Base-by-base conservation (phyloP, 225 moss, liverwort and hornwort species). In the Neckera pumila region DNA sequence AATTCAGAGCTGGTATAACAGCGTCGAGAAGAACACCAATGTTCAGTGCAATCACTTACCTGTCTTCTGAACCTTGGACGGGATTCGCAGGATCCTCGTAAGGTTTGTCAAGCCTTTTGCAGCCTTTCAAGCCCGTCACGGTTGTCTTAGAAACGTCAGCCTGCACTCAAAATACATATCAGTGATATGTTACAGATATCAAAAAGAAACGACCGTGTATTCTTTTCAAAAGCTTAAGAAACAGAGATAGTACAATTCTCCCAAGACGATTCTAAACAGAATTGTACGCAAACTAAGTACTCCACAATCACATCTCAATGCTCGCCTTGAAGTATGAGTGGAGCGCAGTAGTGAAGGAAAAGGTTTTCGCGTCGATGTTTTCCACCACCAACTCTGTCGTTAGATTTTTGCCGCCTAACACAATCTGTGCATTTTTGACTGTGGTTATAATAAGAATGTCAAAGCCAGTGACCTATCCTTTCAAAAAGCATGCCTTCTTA, bases 291-390 rank as follows among this genome's bases (percentile, higher is more conserved):
- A 62, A 62, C 22, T 25, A 63, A 42, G 71, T 58, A 82, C 60
- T 82, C 23, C 59, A 58, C 49, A 57, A 84, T 64, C 72, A 51
- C 34, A 83, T 54, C 34, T 75, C 65, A 86, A 34, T 70, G 36
- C 94, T 90, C 79, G 91, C 98, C 91, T 92, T 93, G 74, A 97
- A 99, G 85, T 99, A 99, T 20, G 97, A 93, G 92, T 99, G 98
- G 33, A 99, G 75, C 67, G 97, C 98, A 87, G 97, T 91, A 71
- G 97, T 99, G 89, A 99, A 99, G 75, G 94, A 94, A 85, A 99
- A 99, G 23, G 93, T 76, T 85, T 96, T 97, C 42, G 85, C 56
- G 85, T 97, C 98, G 62, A 81, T 93, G 81, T 99, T 99, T 81
- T 95, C 92, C 74, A 99, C 96, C 79, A 89, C 89, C 86, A 97